phyloP scores from a whole-genome alignment of 495 filamentous ascomycete species.

The Choiromyces venosus region DNA sequence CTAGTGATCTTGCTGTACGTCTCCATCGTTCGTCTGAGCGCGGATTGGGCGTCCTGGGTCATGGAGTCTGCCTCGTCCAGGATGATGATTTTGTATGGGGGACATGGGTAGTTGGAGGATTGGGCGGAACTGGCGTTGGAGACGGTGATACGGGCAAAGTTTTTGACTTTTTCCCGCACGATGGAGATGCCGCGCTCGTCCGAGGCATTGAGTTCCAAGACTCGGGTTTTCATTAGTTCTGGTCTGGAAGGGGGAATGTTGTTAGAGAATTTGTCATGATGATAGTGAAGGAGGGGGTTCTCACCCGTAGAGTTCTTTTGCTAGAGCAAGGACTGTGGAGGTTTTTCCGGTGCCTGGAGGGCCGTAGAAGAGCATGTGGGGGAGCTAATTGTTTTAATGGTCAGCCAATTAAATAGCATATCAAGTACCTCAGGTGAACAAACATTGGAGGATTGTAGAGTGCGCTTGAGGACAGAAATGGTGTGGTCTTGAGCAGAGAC shows the following conservation, averaged over 20 bases:
- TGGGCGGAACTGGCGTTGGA: constrained; percentile 67
- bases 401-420: constrained; percentile 9
- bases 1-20: constrained; percentile 92
- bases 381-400: constrained; percentile 55
- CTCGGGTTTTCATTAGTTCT: constrained; percentile 84
- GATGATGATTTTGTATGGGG: constrained; percentile 97
- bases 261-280: not conserved
- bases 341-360: constrained; percentile 75
- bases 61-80: constrained; percentile 97
- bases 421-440: constrained; percentile 20
- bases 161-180: constrained; percentile 96
- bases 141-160: constrained; percentile 91
- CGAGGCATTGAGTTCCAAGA: constrained; percentile 96
- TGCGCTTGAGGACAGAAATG: constrained; percentile 82
- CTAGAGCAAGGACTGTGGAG: constrained; percentile 76
- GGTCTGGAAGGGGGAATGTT: constrained; percentile 49
- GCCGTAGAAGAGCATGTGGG: constrained; percentile 97
- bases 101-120: constrained; percentile 76
- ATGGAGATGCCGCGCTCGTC: constrained; percentile 97
- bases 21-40: constrained; percentile 92
- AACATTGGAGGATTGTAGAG: constrained; percentile 89
- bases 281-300: not conserved
- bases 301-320: constrained; percentile 82
- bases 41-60: constrained; percentile 96
- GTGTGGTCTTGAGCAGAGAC: constrained; percentile 98